Evolutionary conservation across 1,284 basidiomycete genomes (phyloP), one percentile per base, ranked within the genome.

Genomic region (Fomitopsis pinicola): DNA sequence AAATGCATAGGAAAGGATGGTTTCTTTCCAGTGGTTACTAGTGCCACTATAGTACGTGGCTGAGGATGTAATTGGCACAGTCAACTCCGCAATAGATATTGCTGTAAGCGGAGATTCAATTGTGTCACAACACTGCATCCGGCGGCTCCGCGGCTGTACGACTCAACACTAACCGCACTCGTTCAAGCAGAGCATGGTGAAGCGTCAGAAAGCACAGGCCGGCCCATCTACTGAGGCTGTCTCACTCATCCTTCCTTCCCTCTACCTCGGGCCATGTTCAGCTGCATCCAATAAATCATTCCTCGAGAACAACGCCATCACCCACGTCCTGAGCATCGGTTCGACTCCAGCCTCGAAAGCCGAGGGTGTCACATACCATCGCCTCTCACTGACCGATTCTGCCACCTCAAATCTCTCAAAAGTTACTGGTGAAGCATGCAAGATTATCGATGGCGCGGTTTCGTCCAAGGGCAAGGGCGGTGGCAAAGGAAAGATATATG

Each of bases 401-500:
- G 59, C 66, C 3, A 63, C 67, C 0, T 67, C 73, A 2, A 69
- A 70, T 7, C 69, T 78, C 44, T 42, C 46, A 8, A 64, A 68
- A 14, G 68, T 68, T 45, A 57, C 59, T 17, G 67, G 70, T n/a
- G 59, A 62, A 3, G 76, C 76, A 7, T 60, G 63, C 57, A 58
- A 63, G 10, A 67, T 76, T 26, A 76, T 78, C 57, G 68, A 74
- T 33, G 38, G 58, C 8, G 73, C 69, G 9, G 53, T 68, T 30
- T 38, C 59, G 19, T 62, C 64, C 8, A 69, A 65, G 19, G 17
- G 30, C 10, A 57, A 57, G 22, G 28, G 52, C 35, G 33, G 66
- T 15, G 65, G 68, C 5, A 73, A 73, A 14, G 80, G 82, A 45
- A 77, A 73, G 66, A 76, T 84, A 59, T 73, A 85, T n/a, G 80